Evolutionary conservation across 177 flowering plant species (phyloP), one percentile per base, ranked within the genome.

Genomic region (Vitis hybrid): DNA sequence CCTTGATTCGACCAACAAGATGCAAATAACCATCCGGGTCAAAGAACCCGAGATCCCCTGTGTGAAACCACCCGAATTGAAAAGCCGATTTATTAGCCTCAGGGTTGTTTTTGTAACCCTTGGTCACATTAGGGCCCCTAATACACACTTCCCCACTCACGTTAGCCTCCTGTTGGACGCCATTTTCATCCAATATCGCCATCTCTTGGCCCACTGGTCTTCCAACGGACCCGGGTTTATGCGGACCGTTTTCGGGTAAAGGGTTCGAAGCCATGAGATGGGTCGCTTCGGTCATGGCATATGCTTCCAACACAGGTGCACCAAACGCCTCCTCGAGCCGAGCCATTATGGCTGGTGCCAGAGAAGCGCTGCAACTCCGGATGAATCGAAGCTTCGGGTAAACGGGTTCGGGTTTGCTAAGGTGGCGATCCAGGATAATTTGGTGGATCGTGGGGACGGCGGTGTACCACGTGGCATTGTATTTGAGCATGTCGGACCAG

Each of bases 381-480:
- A 90, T 88, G 74, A 88, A 90, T 54, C 91, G 77, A 35, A 90
- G 85, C 69, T 79, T 85, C 60, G 89, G 94, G 78, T 90, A 86
- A 9, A 4, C 75, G 4, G 82, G 64, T 72, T 88, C 90, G 0
- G 90, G 89, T 1, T 67, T 74, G 72, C 55, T 74, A 6, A 65
- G 27, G 72, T 93, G 99, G 62, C 97, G 91, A 24, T 95, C 97
- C 15, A 95, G 77, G 46, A 95, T 79, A 81, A 93, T 93, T 71
- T 95, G 98, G 80, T 95, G 98, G 11, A 95, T 93, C 0, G 99
- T 95, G 50, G 99, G 97, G 32, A 95, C 97, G 0, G 98, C 94
- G 0, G 98, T 95, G 89, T 95, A 95, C 97, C 97, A 95, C 64
- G 97, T 91, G 72, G 97, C 98, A 15, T 71, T 56, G 74, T 81